These are phyloP conservation scores for Aspergillus fructus DNA, from an alignment of 2,329 filamentous ascomycete genomes.

Conservation along the genomic window DNA sequence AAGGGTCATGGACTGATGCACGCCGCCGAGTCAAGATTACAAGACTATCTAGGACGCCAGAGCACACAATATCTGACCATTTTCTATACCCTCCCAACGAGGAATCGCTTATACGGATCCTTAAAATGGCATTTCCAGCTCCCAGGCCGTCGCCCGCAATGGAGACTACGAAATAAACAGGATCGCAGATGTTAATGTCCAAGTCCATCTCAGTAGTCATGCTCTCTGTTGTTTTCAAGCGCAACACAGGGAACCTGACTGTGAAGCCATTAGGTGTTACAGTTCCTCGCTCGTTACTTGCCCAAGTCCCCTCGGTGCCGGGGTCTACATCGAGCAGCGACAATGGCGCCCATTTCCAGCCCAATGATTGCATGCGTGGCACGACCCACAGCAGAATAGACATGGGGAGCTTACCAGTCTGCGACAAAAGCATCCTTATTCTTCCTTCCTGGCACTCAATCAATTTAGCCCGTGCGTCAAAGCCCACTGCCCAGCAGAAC, in stretches of 20 bases:
- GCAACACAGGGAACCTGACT: neutral
- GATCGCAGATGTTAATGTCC: neutral
- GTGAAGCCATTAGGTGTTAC: neutral
- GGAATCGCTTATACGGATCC: neutral
- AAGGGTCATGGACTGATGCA: neutral
- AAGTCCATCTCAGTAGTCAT: neutral
- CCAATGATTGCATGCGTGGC: neutral
- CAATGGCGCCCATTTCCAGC: neutral
- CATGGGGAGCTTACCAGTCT: neutral
- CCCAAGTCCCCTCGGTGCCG: neutral
- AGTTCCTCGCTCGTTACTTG: neutral
- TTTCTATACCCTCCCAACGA: neutral
- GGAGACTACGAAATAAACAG: neutral
- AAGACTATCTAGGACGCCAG: neutral
- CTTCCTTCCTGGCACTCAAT: neutral
- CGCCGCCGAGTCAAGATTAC: neutral
- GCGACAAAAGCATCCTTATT: neutral
- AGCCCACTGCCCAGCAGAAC: neutral
- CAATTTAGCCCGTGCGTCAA: neutral
- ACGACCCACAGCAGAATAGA: neutral
- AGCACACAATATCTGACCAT: neutral
- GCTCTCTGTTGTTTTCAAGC: neutral
- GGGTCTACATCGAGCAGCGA: neutral
- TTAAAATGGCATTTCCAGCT: neutral
- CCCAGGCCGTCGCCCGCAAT: neutral